Conservation (phyloP, 2,329 filamentous ascomycete genomes). For the Paecilomyces sp. region DNA sequence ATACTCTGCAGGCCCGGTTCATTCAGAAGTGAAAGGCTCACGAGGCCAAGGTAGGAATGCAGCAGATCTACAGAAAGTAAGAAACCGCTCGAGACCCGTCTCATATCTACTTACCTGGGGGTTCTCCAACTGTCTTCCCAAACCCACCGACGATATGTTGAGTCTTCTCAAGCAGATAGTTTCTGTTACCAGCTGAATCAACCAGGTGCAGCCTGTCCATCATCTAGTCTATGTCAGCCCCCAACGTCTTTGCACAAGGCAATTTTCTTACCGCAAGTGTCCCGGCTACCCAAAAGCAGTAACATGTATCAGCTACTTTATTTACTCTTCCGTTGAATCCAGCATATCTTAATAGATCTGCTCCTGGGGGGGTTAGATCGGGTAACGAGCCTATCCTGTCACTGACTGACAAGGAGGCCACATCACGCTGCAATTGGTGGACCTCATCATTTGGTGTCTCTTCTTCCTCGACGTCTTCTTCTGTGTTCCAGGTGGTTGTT, state of each 20-base stretch:
- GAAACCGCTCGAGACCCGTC: conserved; percentile 27
- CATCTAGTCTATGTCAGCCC: conserved; percentile 38
- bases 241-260: not conserved
- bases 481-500: conserved; percentile 39
- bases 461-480: conserved; percentile 42
- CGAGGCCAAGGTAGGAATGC: conserved; percentile 82
- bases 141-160: conserved; percentile 83
- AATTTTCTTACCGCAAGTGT: conserved; percentile 43
- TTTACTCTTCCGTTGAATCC: conserved; percentile 89
- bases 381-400: conserved; percentile 22
- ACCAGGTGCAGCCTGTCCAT: conserved; percentile 54
- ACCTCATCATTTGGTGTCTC: conserved; percentile 32
- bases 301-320: conserved; percentile 91
- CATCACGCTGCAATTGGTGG: conserved; percentile 3
- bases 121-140: conserved; percentile 61
- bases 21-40: conserved; percentile 66
- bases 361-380: conserved; percentile 12
- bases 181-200: conserved; percentile 54
- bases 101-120: conserved; percentile 49
- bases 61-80: conserved; percentile 56
- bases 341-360: conserved; percentile 43
- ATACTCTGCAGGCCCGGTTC: conserved; percentile 63
- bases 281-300: conserved; percentile 83
- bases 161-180: conserved; percentile 76
- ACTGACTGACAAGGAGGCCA: conserved; percentile 11